Percentiles rank a stretch among this genome's conserved stretches.
phyloP scores from a whole-genome alignment of 805 yeast genomes.

The Kuraishia cidri region DNA sequence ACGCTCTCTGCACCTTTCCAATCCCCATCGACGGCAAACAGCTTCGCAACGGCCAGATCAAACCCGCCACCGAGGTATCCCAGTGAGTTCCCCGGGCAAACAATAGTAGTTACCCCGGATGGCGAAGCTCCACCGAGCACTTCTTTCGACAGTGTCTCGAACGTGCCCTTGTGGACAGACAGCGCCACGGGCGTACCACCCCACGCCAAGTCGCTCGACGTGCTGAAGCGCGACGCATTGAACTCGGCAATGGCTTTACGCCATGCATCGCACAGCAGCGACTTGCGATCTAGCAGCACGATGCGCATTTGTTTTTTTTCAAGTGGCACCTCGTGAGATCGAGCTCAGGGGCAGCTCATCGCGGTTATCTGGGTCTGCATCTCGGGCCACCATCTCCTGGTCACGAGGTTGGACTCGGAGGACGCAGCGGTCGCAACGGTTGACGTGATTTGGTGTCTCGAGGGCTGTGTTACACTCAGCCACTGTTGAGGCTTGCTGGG shows the following conservation, averaged over 20 bases:
- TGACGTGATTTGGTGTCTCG: too few species aligned
- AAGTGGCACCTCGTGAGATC: too few species aligned
- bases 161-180: conserved; percentile 10
- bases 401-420: too few species aligned
- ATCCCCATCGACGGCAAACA: conserved; percentile 9
- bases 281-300: conserved; percentile 12
- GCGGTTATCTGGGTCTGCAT: too few species aligned
- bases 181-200: conserved; percentile 11
- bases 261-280: conserved; percentile 12
- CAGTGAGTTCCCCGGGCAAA: conserved; percentile 44
- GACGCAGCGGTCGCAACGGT: too few species aligned
- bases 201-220: conserved; percentile 8
- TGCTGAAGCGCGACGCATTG: conserved; percentile 3
- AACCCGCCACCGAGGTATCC: conserved; percentile 46
- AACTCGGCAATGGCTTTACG: conserved; percentile 7
- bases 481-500: too few species aligned
- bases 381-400: too few species aligned
- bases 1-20: conserved; percentile 14
- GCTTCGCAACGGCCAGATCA: conserved; percentile 25
- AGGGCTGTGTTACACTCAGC: too few species aligned
- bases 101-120: conserved; percentile 18
- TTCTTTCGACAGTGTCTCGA: conserved; percentile 4
- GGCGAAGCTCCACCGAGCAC: not conserved
- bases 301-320: conserved; percentile 10
- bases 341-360: too few species aligned